phyloP scores from a whole-genome alignment of 805 yeast species.

The Nakazawaea ernobii region DNA sequence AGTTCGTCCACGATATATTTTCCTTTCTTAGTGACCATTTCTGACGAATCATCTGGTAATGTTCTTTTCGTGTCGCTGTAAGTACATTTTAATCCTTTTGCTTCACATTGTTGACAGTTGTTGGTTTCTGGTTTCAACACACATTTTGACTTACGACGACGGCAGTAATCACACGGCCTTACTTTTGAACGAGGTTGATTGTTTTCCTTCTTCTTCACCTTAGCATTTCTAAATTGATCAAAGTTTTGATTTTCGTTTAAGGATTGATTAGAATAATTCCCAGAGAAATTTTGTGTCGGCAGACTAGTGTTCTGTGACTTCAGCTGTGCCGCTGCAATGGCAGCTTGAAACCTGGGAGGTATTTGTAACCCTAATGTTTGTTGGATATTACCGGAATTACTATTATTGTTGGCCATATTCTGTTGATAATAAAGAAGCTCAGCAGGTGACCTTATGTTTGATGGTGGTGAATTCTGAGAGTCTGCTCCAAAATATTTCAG shows the following conservation, averaged over 20 bases:
- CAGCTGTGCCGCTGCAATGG: slow-evolving; percentile 8
- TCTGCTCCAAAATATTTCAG: background rate
- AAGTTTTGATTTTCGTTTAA: background rate
- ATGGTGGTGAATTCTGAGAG: slow-evolving; percentile 1
- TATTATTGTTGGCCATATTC: background rate
- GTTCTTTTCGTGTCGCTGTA: slow-evolving; percentile 48
- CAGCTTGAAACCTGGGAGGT: slow-evolving; percentile 10
- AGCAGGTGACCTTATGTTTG: slow-evolving; percentile 7
- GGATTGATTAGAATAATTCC: background rate
- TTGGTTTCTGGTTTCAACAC: slow-evolving; percentile 56
- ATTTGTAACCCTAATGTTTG: slow-evolving; percentile 2
- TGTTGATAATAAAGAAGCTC: slow-evolving; percentile 10
- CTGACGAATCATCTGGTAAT: slow-evolving; percentile 21
- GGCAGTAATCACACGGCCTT: slow-evolving; percentile 81
- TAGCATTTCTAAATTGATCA: background rate
- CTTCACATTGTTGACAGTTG: slow-evolving; percentile 72
- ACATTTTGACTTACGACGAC: slow-evolving; percentile 76
- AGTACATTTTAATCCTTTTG: slow-evolving; percentile 69
- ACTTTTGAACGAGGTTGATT: slow-evolving; percentile 37
- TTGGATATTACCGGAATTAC: background rate
- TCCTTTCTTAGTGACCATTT: slow-evolving; percentile 15
- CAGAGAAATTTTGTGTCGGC: background rate
- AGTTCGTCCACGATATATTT: slow-evolving; percentile 28
- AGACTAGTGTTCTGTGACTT: background rate
- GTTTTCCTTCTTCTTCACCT: slow-evolving; percentile 15